phyloP scores from a whole-genome alignment of 306 rosid species.

The Gynostemma pentaphyllum region DNA sequence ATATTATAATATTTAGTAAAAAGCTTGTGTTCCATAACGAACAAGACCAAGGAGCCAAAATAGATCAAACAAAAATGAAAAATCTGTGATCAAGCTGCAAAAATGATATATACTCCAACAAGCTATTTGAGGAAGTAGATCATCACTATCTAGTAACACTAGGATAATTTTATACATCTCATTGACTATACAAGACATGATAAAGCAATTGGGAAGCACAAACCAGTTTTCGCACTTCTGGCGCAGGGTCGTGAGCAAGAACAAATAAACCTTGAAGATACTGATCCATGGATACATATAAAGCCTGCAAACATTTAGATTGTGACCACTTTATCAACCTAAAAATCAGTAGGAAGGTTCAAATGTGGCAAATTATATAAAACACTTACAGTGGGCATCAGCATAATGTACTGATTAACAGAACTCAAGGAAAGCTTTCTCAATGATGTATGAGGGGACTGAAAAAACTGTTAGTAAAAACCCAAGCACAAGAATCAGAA shows the following conservation, averaged over 20 bases:
- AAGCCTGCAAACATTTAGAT: slow-evolving; percentile 42
- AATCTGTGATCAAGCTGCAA: neutral
- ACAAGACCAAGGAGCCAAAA: neutral
- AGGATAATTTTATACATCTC: too few relatives aligned
- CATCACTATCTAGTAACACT: too few relatives aligned
- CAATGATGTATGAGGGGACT: slow-evolving; percentile 75
- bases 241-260: slow-evolving; percentile 62
- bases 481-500: slow-evolving; percentile 5
- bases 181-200: neutral
- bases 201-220: slow-evolving; percentile 20
- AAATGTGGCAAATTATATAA: slow-evolving; percentile 4
- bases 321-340: slow-evolving; percentile 5
- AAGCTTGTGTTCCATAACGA: neutral
- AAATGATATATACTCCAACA: neutral
- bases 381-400: slow-evolving; percentile 89
- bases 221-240: slow-evolving; percentile 95
- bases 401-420: slow-evolving; percentile 86
- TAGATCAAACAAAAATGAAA: neutral
- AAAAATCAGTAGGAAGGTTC: slow-evolving; percentile 16
- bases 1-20: neutral
- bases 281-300: slow-evolving; percentile 68
- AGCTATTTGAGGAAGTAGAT: too few relatives aligned
- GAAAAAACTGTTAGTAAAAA: slow-evolving; percentile 57
- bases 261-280: slow-evolving; percentile 91
- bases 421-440: slow-evolving; percentile 91